phyloP scores from a whole-genome alignment of 768 basidiomycete genomes.

The Steccherinum ochraceum region DNA sequence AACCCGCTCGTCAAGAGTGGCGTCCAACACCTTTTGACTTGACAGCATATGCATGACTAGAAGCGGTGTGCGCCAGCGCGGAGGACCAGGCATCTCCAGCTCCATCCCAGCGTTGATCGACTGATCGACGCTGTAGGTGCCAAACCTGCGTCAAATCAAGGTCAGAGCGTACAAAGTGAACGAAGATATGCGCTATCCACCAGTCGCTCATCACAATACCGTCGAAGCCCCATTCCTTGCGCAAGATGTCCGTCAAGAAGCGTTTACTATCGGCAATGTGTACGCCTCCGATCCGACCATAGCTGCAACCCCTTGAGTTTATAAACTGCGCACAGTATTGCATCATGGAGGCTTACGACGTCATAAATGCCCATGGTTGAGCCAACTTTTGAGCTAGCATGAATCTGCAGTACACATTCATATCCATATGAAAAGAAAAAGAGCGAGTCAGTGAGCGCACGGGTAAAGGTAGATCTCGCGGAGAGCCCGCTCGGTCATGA shows the following conservation, averaged over 20 bases:
- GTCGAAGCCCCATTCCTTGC: constrained; percentile 43
- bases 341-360: constrained; percentile 35
- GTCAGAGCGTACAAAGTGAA: too few relatives aligned
- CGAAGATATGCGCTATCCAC: constrained; percentile 19
- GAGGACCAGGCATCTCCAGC: constrained; percentile 41
- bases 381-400: constrained; percentile 64
- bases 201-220: constrained; percentile 45
- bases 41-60: constrained; percentile 34
- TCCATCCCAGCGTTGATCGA: constrained; percentile 42
- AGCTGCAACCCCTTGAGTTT: constrained; percentile 20
- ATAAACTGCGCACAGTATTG: constrained; percentile 6
- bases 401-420: constrained; percentile 33
- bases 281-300: constrained; percentile 37
- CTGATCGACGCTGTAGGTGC: constrained; percentile 36
- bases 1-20: constrained; percentile 46
- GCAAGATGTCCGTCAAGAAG: constrained; percentile 36
- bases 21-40: constrained; percentile 42
- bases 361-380: constrained; percentile 62
- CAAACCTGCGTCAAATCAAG: constrained; percentile 33
- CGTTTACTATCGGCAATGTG: constrained; percentile 38
- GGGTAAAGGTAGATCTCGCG: constrained; percentile 71
- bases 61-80: constrained; percentile 32
- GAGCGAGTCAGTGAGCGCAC: constrained; percentile 28
- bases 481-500: constrained; percentile 58
- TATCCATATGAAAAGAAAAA: background rate